phyloP scores from a whole-genome alignment of 495 filamentous ascomycete genomes.

The Xylaria acuta region DNA sequence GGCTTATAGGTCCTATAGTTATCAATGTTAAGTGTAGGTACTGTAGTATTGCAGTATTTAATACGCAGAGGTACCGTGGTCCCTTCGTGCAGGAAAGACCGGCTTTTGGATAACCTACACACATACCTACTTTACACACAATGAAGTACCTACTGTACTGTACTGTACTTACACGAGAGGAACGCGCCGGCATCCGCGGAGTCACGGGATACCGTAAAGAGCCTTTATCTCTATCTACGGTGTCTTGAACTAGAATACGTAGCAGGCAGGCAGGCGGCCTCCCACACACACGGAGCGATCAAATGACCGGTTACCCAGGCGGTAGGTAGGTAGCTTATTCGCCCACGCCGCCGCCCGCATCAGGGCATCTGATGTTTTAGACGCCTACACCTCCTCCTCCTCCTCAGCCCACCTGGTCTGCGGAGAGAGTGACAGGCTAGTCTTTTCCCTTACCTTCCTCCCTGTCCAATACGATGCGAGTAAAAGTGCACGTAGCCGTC shows the following conservation, averaged over 20 bases:
- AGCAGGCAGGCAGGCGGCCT: slow-evolving; percentile 4
- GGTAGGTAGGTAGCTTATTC: not conserved
- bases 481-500: not conserved
- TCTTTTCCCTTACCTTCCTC: not conserved
- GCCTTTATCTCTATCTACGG: not conserved
- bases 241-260: not conserved
- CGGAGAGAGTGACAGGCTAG: not conserved
- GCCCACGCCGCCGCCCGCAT: slow-evolving; percentile 3
- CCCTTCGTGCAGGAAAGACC: slow-evolving; percentile 9
- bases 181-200: not conserved
- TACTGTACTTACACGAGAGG: no score
- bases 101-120: not conserved
- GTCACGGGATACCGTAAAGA: slow-evolving; percentile 6
- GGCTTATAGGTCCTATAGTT: not conserved
- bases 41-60: not conserved
- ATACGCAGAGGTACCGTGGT: not conserved
- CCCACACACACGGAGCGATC: slow-evolving; percentile 18
- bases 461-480: slow-evolving; percentile 7
- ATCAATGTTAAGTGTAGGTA: no score
- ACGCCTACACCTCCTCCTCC: not conserved
- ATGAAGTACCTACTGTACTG: no score
- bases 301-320: slow-evolving; percentile 4
- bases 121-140: no score
- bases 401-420: slow-evolving; percentile 1
- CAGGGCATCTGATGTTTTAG: not conserved